A percentile compares a stretch with the other conserved stretches of the same genome.
These are phyloP conservation scores for Panicum hallii DNA, from an alignment of 202 grass and related monocot genomes.

Conservation along the genomic window DNA sequence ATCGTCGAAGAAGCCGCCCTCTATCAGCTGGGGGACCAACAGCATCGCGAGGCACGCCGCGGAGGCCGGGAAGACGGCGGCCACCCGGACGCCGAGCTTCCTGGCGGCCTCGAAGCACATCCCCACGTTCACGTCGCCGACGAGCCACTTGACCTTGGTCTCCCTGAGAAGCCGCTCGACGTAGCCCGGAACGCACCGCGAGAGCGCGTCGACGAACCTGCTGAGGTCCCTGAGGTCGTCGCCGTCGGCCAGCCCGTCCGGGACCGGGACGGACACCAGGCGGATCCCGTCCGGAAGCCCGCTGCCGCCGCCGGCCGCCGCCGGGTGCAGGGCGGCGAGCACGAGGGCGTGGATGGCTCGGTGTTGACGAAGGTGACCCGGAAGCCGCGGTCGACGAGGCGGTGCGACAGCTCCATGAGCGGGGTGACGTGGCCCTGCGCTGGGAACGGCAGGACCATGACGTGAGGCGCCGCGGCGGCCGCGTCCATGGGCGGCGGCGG, in stretches of 20 bases:
- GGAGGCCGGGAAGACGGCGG: slow-evolving; percentile 34
- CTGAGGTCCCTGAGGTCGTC: slow-evolving; percentile 29
- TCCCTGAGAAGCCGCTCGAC: slow-evolving; percentile 24
- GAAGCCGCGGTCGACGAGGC: slow-evolving; percentile 41
- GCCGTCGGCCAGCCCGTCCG: slow-evolving; percentile 33
- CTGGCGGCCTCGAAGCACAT: slow-evolving; percentile 38
- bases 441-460: slow-evolving; percentile 38
- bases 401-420: slow-evolving; percentile 37
- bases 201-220: not conserved
- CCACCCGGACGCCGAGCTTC: slow-evolving; percentile 39
- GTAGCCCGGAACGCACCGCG: not conserved
- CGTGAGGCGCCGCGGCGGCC: not conserved
- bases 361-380: slow-evolving; percentile 50
- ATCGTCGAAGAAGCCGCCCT: slow-evolving; percentile 11
- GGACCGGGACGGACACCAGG: slow-evolving; percentile 37
- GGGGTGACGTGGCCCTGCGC: slow-evolving; percentile 48
- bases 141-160: slow-evolving; percentile 42
- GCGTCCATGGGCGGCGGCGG: not conserved
- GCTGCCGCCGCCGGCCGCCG: not conserved
- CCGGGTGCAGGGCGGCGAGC: not conserved
- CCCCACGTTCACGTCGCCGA: slow-evolving; percentile 19
- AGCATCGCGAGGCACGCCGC: not conserved
- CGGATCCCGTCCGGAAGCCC: not conserved
- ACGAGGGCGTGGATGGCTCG: slow-evolving; percentile 38
- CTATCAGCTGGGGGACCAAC: slow-evolving; percentile 36